Evolutionary conservation across 306 rosid genomes (phyloP).

Genomic region (Phaseolus lunatus): DNA sequence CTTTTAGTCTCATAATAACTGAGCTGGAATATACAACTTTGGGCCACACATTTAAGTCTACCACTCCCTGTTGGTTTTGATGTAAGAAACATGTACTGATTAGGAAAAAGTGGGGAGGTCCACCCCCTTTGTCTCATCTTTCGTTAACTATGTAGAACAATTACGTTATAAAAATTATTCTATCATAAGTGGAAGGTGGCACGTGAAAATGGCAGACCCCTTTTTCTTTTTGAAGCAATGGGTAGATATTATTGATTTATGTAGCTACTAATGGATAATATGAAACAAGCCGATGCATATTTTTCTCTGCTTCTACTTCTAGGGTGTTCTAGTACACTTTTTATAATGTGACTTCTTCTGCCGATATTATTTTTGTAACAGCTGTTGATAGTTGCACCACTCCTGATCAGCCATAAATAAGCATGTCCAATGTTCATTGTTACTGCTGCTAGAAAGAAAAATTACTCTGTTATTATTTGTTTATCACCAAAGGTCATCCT

Average conservation of each 20-base stretch:
- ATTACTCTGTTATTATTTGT: too few relatives aligned
- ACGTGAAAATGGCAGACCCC: conserved; percentile 33
- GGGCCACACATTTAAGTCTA: conserved; percentile 35
- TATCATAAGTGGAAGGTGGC: conserved; percentile 5
- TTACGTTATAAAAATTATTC: conserved; percentile 3
- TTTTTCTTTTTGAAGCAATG: neutral
- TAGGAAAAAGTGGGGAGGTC: conserved; percentile 28
- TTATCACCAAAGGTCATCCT: neutral
- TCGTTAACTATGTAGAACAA: conserved; percentile 6
- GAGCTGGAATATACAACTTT: neutral
- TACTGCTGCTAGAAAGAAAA: neutral
- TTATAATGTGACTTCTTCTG: conserved; percentile 37
- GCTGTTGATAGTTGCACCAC: conserved; percentile 44
- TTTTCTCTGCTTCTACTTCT: conserved; percentile 3
- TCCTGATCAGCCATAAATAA: conserved; percentile 44
- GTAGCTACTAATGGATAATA: conserved; percentile 1
- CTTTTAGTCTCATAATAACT: neutral
- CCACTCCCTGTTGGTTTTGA: neutral
- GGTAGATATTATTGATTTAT: neutral
- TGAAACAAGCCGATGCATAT: neutral
- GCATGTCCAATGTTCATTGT: conserved; percentile 42
- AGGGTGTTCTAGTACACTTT: neutral
- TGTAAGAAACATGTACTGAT: conserved; percentile 30
- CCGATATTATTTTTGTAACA: conserved; percentile 13
- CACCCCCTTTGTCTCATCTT: conserved; percentile 38